Conservation (phyloP, 2,329 filamentous ascomycete genomes). For the Aspergillus novoparasiticus region DNA sequence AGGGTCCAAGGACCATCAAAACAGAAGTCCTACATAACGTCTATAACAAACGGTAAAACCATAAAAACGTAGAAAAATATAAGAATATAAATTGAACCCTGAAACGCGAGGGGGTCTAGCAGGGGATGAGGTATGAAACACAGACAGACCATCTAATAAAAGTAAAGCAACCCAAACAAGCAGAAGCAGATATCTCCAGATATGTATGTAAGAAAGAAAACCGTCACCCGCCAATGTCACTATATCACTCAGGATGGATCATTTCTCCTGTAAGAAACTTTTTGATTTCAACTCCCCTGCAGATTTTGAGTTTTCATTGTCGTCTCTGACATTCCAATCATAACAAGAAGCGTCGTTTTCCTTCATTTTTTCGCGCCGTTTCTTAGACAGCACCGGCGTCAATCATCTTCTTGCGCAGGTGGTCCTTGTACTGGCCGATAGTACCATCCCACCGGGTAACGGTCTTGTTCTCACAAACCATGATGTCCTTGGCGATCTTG, state of each 20-base stretch:
- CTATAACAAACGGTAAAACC: slow-evolving; percentile 9
- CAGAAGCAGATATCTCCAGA: slow-evolving; percentile 24
- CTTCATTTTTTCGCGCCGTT: neutral
- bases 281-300: slow-evolving; percentile 16
- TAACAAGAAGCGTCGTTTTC: slow-evolving; percentile 20
- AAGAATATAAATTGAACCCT: slow-evolving; percentile 23
- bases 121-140: slow-evolving; percentile 26
- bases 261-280: slow-evolving; percentile 26
- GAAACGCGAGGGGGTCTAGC: slow-evolving; percentile 24
- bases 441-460: slow-evolving; percentile 84
- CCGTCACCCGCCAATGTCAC: slow-evolving; percentile 4
- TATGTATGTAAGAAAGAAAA: slow-evolving; percentile 16
- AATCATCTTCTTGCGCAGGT: slow-evolving; percentile 99
- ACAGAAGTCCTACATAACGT: neutral
- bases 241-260: slow-evolving; percentile 23
- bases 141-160: slow-evolving; percentile 27
- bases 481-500: slow-evolving; percentile 99
- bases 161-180: slow-evolving; percentile 21
- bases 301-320: slow-evolving; percentile 20
- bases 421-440: slow-evolving; percentile 96
- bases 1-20: neutral
- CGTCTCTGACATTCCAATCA: slow-evolving; percentile 38
- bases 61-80: neutral
- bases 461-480: slow-evolving; percentile 98
- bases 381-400: slow-evolving; percentile 77